A percentile compares a stretch with the other conserved stretches of the same genome.
phyloP scores from a whole-genome alignment of 768 basidiomycete genomes.

The Tulasnella sp. region DNA sequence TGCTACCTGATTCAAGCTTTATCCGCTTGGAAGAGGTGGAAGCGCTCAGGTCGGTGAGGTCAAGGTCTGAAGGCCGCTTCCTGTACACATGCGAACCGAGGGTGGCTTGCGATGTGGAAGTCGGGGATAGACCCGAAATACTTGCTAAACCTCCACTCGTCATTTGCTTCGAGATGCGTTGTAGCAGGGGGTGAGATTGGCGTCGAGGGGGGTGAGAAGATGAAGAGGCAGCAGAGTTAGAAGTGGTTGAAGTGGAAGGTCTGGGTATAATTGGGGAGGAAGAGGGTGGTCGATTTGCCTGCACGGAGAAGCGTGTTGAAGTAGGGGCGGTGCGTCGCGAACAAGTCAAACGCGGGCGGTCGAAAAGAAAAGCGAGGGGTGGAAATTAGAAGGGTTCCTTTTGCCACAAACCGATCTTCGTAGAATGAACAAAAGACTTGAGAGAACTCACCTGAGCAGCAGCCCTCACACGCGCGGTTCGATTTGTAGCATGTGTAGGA shows the following conservation, averaged over 20 bases:
- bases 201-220: not conserved
- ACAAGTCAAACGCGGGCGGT: not conserved
- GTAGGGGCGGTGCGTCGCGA: not conserved
- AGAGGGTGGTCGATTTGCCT: not conserved
- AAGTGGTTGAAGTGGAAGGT: not conserved
- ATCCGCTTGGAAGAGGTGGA: not conserved
- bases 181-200: not conserved
- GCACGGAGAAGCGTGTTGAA: not conserved
- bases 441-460: not conserved
- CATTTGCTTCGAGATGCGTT: not conserved
- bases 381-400: not conserved
- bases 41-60: not conserved
- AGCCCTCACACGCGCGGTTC: not conserved
- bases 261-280: not conserved
- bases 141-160: not conserved
- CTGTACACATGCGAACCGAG: not conserved
- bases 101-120: not conserved
- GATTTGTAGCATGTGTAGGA: slow-evolving; percentile 14
- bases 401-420: not conserved
- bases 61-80: not conserved
- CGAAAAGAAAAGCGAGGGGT: not conserved
- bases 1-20: not conserved
- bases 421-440: not conserved
- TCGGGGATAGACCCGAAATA: not conserved
- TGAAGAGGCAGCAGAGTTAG: not conserved